Base-by-base conservation (phyloP, 164 flowering plant species). In the Cinnamomum chago region DNA sequence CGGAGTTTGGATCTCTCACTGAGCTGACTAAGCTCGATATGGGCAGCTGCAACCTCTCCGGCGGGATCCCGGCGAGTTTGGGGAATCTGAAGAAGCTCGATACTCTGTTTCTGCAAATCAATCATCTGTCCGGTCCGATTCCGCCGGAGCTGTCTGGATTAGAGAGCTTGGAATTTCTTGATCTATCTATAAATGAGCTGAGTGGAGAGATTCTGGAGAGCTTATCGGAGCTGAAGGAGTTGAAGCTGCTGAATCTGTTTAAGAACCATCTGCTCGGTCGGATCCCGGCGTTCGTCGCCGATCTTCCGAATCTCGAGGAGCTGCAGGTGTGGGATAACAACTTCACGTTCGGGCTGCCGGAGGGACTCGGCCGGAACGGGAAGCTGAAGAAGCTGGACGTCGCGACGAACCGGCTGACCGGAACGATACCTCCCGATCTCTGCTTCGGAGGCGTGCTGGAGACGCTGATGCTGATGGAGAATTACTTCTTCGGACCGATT, bases 291-390 rank as follows among this genome's bases (percentile, higher is more conserved):
- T 90, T 85, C 68, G 73, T 95, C 51, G 97, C 88, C 13, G 92
- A 93, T 12, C 78, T 89, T 12, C 94, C 91, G 1, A 71, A 87
- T 68, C 88, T 95, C 3, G 92, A 90, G 77, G 90, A 85, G 12
- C 75, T 95, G 17, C 87, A 90, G 67, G 33, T 90, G 0, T 95
- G 98, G 98, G 89, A 79, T 50, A 95, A 95, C 83, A 92, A 95
- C 81, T 89, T 95, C 84, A 90, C 97, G 13, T 67, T 83, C n/a
- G 79, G 81, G 14, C 81, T 95, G 25, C 99, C 99, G 5, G 84
- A 72, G 50, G 87, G 86, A 72, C 88, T 95, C 1, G 99, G 99
- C 5, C 76, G 83, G 3, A 92, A 77, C 58, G 92, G 97, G 18
- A 84, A 76, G 84, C 76, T 95, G 0, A 58, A 7, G 75, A 22